These are phyloP conservation scores for Fusarium sp. DNA, from an alignment of 2,329 filamentous ascomycete genomes.

Conservation along the genomic window DNA sequence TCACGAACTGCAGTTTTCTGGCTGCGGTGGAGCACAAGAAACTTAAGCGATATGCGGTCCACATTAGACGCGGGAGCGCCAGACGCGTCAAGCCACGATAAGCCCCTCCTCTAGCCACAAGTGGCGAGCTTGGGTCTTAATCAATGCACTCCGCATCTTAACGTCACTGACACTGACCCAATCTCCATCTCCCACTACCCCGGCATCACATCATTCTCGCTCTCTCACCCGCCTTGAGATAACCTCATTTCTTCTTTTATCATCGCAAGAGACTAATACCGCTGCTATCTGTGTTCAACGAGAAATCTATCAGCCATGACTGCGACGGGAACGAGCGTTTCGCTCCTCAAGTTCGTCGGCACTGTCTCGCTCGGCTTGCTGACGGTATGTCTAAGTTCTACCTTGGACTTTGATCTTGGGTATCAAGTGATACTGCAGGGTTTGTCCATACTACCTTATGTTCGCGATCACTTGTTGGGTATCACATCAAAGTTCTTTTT, in stretches of 20 bases:
- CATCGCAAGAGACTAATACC: conserved; percentile 7
- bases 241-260: conserved; percentile 10
- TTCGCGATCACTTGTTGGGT: neutral
- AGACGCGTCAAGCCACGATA: conserved; percentile 21
- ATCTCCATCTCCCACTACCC: conserved; percentile 21
- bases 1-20: conserved; percentile 40
- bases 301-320: conserved; percentile 65
- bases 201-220: conserved; percentile 37
- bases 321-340: conserved; percentile 77
- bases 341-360: conserved; percentile 91
- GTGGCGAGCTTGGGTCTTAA: neutral
- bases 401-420: conserved; percentile 5
- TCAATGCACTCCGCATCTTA: conserved; percentile 19
- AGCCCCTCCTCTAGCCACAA: conserved; percentile 27
- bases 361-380: conserved; percentile 89
- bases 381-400: conserved; percentile 73
- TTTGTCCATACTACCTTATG: neutral
- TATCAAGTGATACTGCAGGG: conserved; percentile 32
- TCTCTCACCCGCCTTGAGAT: conserved; percentile 16
- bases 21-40: conserved; percentile 21
- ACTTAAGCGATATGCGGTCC: conserved; percentile 32
- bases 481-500: neutral
- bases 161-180: conserved; percentile 26
- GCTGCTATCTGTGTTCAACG: neutral
- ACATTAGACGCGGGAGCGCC: conserved; percentile 36